Base-by-base conservation (phyloP, 2,329 filamentous ascomycete species). In the Neurospora sp. region DNA sequence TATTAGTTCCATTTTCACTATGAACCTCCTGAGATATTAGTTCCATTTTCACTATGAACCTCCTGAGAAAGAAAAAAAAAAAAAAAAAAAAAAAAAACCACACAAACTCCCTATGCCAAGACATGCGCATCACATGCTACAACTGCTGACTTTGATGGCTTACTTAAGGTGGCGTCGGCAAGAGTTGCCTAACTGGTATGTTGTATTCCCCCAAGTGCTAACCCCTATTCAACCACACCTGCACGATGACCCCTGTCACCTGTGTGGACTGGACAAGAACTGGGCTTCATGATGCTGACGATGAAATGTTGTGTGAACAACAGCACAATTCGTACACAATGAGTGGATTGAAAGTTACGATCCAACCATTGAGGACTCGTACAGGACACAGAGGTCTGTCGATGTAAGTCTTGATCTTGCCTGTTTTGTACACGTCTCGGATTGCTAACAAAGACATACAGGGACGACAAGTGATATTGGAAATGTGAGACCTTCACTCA, bases 271-370 rank as follows among this genome's bases (percentile, higher is more conserved):
- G 4, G 23, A 62, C 15, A 33, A 17, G 15, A n/a, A 58, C 23
- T 70, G 67, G 46, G 69, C 68, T 70, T 70, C 68, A 68, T 71
- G 71, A 70, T 72, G 38, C 68, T 70, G 46, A 69, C 58, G 15
- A 19, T 11, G 28, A 33, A 33, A 58, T 36, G 42, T 33, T 43
- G 62, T 74, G 74, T 74, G 74, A 58, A 58, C 71, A 75, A 77
- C 77, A 93, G 93, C 93, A 77, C 93, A 97, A 84, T 97, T 96
- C 77, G 93, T 97, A 68, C 93, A 96, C 80, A 94, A 96, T 82
- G 91, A 96, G 76, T 96, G 93, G 92, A 95, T 97, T 78, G 93
- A 97, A 80, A 92, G 89, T 79, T 93, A 93, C 81, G 90, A 93
- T 79, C 90, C 90, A 17, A 93, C 90, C 19, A 93, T 93, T 75